Evolutionary conservation across 331 rosid species (phyloP).

Genomic region (Phaseolus coccineus): DNA sequence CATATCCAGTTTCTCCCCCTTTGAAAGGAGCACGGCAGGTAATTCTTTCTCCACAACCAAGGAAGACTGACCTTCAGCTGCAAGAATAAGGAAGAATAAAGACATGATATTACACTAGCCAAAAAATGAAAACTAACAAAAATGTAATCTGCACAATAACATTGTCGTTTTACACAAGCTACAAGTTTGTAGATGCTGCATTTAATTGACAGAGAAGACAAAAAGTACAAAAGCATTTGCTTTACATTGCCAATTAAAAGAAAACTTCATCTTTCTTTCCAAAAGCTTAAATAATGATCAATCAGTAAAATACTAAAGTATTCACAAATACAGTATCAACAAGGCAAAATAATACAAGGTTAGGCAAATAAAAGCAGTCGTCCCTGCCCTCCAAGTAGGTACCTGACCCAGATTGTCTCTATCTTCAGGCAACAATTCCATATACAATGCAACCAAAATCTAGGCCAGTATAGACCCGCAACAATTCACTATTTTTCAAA

Average conservation of each 20-base stretch:
- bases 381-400: background rate
- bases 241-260: constrained; percentile 13
- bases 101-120: background rate
- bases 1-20: constrained; percentile 47
- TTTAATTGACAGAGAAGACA: background rate
- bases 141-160: too few species aligned
- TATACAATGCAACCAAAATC: background rate
- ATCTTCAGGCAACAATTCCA: constrained; percentile 8
- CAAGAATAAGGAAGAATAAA: constrained; percentile 34
- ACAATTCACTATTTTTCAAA: background rate
- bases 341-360: constrained; percentile 1
- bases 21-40: constrained; percentile 46
- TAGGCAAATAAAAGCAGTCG: background rate
- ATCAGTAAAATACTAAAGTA: background rate
- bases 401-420: background rate
- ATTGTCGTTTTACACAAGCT: too few species aligned
- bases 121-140: too few species aligned
- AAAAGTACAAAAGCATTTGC: background rate
- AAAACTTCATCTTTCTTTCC: background rate
- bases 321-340: constrained; percentile 5
- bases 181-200: background rate
- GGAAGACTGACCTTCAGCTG: constrained; percentile 52
- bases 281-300: background rate
- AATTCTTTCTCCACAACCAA: constrained; percentile 42
- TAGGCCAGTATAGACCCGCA: constrained; percentile 1